Conservation (phyloP, 495 filamentous ascomycete genomes). For the Penicillium desertorum region DNA sequence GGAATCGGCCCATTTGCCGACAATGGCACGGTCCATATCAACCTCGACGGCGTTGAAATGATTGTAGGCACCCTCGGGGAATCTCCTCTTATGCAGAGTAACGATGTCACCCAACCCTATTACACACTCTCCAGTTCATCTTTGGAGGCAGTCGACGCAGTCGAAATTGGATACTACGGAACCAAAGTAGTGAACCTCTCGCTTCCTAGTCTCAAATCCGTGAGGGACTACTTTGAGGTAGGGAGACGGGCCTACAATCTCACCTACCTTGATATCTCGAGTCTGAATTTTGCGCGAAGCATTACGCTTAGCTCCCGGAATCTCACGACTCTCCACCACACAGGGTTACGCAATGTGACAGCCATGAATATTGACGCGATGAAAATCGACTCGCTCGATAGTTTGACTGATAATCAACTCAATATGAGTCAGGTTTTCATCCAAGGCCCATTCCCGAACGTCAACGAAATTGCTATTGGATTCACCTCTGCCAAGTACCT, state of each 20-base stretch:
- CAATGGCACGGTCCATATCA: slow-evolving; percentile 3
- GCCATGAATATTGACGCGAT: neutral
- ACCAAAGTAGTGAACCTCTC: neutral
- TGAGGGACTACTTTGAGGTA: neutral
- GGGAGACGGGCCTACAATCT: neutral
- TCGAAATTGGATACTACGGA: neutral
- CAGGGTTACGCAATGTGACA: slow-evolving; percentile 2
- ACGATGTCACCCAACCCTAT: neutral
- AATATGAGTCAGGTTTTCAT: neutral
- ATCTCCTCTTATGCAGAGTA: neutral
- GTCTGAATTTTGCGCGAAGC: neutral
- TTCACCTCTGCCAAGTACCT: neutral
- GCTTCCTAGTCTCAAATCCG: slow-evolving; percentile 6
- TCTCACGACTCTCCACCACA: slow-evolving; percentile 11
- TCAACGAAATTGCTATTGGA: slow-evolving; percentile 5
- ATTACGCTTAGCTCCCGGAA: neutral
- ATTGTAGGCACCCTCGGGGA: neutral
- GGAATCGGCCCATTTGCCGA: slow-evolving; percentile 1
- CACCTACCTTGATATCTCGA: slow-evolving; percentile 11
- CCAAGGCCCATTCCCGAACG: slow-evolving; percentile 5
- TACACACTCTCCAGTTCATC: slow-evolving; percentile 11
- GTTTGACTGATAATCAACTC: slow-evolving; percentile 3
- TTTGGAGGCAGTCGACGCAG: neutral
- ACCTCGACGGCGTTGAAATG: slow-evolving; percentile 8
- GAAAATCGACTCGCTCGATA: slow-evolving; percentile 9